These are phyloP conservation scores for Phaeosphaeria sp. DNA, from an alignment of 2,329 filamentous ascomycete genomes.

Conservation along the genomic window DNA sequence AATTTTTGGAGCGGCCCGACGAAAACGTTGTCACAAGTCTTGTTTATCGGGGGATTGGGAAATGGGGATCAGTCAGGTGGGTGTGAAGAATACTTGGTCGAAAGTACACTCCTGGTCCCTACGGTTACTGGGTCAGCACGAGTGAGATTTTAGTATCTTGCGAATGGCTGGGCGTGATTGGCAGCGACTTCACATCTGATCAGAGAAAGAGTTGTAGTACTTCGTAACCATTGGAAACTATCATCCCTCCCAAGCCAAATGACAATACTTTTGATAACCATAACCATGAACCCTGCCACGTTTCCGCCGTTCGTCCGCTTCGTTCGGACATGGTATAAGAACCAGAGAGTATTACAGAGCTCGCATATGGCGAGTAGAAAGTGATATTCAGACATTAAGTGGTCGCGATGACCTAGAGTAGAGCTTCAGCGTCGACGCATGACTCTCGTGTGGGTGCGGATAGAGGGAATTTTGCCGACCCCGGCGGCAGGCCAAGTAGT, in stretches of 20 bases:
- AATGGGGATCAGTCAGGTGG: too few species aligned
- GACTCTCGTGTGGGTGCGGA: slow-evolving; percentile 12
- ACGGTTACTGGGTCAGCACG: not conserved
- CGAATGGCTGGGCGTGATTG: not conserved
- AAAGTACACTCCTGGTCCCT: not conserved
- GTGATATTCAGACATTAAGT: slow-evolving; percentile 46
- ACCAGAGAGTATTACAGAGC: slow-evolving; percentile 30
- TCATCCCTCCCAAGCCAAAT: slow-evolving; percentile 3
- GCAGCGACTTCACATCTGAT: not conserved
- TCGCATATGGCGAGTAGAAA: slow-evolving; percentile 14
- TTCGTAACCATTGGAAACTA: slow-evolving; percentile 12
- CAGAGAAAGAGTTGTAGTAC: not conserved
- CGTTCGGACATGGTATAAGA: slow-evolving; percentile 29
- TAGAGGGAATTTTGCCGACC: slow-evolving; percentile 4
- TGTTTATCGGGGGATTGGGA: too few species aligned
- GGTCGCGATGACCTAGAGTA: slow-evolving; percentile 35
- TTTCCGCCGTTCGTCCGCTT: slow-evolving; percentile 7
- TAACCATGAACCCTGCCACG: slow-evolving; percentile 7
- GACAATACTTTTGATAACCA: slow-evolving; percentile 22
- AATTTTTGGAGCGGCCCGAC: too few species aligned
- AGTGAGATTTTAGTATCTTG: not conserved
- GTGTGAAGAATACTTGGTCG: too few species aligned
- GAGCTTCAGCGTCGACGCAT: slow-evolving; percentile 35
- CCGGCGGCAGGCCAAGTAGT: slow-evolving; percentile 1
- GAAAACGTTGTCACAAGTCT: too few species aligned